Evolutionary conservation across 2,329 filamentous ascomycete species (phyloP).

Genomic region (Talaromyces sp.): DNA sequence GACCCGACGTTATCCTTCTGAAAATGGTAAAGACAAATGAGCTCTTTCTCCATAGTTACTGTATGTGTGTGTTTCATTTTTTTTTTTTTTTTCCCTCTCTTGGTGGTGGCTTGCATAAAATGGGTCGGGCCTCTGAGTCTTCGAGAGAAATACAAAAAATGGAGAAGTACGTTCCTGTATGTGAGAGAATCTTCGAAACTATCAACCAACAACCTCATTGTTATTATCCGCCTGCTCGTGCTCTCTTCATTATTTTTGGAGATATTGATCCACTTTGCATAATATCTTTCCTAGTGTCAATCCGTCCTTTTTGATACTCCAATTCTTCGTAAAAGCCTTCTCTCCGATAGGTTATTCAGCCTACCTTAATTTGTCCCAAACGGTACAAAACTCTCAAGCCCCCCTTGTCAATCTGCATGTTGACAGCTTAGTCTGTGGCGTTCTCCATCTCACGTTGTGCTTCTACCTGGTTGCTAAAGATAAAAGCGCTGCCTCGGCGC

Average conservation of each 20-base stretch:
- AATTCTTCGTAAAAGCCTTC: not conserved
- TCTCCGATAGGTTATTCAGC: not conserved
- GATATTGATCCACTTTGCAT: not conserved
- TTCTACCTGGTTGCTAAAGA: not conserved
- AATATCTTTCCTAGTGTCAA: not conserved
- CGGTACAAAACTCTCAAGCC: not conserved
- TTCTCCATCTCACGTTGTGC: not conserved
- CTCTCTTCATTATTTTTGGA: not conserved
- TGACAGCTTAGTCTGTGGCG: constrained; percentile 6
- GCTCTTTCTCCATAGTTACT: not conserved
- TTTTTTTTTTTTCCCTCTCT: not conserved
- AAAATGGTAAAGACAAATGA: not conserved
- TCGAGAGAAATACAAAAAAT: not conserved
- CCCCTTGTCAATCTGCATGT: constrained; percentile 9
- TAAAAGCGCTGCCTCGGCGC: not conserved
- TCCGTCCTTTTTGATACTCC: not conserved
- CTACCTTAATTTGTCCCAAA: not conserved
- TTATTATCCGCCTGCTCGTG: not conserved
- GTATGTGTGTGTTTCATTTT: no score
- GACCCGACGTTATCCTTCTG: not conserved
- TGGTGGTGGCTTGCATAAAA: constrained; percentile 4
- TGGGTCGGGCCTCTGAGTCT: not conserved
- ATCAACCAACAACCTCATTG: not conserved
- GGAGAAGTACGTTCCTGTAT: not conserved
- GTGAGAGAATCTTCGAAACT: not conserved